phyloP scores from a whole-genome alignment of 2,329 filamentous ascomycete genomes.

The Corniculantispora saksenae region DNA sequence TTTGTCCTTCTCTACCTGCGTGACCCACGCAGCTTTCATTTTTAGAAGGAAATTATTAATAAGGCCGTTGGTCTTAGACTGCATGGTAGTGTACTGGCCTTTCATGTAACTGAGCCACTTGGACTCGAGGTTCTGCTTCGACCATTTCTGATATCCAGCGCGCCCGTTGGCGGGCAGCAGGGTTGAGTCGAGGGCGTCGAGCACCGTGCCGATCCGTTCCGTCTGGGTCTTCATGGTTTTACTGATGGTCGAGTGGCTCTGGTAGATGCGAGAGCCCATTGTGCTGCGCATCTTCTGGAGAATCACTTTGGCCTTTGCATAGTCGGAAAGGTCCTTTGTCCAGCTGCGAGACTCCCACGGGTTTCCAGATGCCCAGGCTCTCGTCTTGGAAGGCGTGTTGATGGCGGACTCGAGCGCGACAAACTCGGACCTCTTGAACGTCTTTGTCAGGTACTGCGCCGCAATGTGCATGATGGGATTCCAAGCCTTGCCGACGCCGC shows the following conservation, averaged over 20 bases:
- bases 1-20: not conserved
- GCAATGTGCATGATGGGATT: not conserved
- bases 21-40: not conserved
- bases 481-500: not conserved
- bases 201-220: conserved; percentile 18
- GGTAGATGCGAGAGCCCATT: not conserved
- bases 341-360: no score
- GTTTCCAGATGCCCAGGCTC: not conserved
- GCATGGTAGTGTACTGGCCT: conserved; percentile 15
- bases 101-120: conserved; percentile 11
- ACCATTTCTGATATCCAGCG: not conserved
- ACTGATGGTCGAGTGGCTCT: not conserved
- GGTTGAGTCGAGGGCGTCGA: conserved; percentile 18
- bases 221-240: conserved; percentile 15
- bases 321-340: not conserved
- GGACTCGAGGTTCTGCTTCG: not conserved
- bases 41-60: not conserved
- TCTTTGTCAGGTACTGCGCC: not conserved
- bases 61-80: conserved; percentile 10
- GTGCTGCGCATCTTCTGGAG: not conserved
- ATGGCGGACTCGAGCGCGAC: not conserved
- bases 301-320: not conserved
- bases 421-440: not conserved
- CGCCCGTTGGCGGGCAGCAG: conserved; percentile 18
- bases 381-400: not conserved